Evolutionary conservation across 2,329 filamentous ascomycete species (phyloP), one percentile per base, ranked within the genome.

Genomic region (Lasiodiplodia citricola): DNA sequence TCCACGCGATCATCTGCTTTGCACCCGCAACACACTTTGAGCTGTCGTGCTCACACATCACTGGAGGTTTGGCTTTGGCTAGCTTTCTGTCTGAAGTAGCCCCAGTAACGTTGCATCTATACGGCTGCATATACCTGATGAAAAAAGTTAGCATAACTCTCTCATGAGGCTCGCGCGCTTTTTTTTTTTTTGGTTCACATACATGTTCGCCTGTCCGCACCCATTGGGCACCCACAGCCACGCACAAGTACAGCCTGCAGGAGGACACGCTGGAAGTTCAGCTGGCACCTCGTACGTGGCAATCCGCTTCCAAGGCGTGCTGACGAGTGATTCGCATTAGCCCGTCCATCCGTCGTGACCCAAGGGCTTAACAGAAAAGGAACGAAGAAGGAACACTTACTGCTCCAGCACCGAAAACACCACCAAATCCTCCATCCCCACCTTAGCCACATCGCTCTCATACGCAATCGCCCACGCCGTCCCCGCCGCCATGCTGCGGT

Each of bases 391-490:
- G 63, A 68, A 50, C 25, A 75, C 80, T 68, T 75, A 83, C 78
- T 84, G 78, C 67, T 82, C 77, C 66, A 80, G 73, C 0, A 85
- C 82, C 0, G 81, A 81, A 70, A 87, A 86, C 4, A 87, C 83
- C 2, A 83, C 83, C n/a, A 86, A 76, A 71, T 86, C 86, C 56
- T 85, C 82, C 77, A 85, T 82, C 3, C 80, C 84, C 3, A 86
- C 83, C 35, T 82, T 77, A 54, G 74, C 73, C 23, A 85, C 72
- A n/a, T 86, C 81, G 8, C 77, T 79, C 68, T 84, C 76, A 70
- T 87, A 86, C 28, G 81, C 83, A 65, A 87, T 87, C 0, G 84
- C 85, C 72, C 80, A 85, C 0, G 84, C 84, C 0, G 83, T 85
- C 2, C 83, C 84, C 11, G 80, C 82, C 3, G 83, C 78, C 21